Conservation (phyloP, 2,329 filamentous ascomycete genomes). For the Alternaria sp. region DNA sequence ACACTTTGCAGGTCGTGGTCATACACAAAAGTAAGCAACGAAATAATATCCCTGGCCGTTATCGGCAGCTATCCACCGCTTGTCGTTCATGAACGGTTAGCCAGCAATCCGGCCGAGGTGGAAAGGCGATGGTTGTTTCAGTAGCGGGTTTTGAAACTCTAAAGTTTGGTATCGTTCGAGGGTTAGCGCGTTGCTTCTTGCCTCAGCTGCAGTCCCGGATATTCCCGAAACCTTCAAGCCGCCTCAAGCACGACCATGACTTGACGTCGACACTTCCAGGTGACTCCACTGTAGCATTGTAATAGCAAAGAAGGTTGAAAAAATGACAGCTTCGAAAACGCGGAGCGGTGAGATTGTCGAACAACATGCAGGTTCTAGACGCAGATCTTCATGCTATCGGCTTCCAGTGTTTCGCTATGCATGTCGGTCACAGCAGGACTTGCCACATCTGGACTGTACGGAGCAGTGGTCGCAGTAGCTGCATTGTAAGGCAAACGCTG, state of each 20-base stretch:
- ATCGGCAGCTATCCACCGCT: not conserved
- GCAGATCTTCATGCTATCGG: not conserved
- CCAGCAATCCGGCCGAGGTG: not conserved
- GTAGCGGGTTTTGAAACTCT: constrained; percentile 30
- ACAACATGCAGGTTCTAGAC: not conserved
- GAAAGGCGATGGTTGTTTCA: constrained; percentile 21
- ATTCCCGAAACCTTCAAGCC: constrained; percentile 19
- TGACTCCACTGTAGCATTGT: not conserved
- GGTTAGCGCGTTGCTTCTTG: constrained; percentile 21
- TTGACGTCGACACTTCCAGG: not conserved
- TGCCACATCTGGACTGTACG: not conserved
- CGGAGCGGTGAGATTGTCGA: not conserved
- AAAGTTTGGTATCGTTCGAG: constrained; percentile 28
- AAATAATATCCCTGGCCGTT: not conserved
- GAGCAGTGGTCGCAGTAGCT: not conserved
- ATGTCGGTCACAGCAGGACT: not conserved
- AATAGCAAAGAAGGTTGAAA: not conserved
- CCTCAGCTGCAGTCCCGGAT: constrained; percentile 9
- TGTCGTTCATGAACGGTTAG: not conserved
- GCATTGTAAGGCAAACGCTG: not conserved
- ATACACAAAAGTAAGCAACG: not conserved
- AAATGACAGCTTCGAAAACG: not conserved
- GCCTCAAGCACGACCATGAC: not conserved
- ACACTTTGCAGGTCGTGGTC: not conserved
- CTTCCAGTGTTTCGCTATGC: constrained; percentile 1